Evolutionary conservation across 148 eudicot species (phyloP).

Genomic region (Hydrangea macrophylla): DNA sequence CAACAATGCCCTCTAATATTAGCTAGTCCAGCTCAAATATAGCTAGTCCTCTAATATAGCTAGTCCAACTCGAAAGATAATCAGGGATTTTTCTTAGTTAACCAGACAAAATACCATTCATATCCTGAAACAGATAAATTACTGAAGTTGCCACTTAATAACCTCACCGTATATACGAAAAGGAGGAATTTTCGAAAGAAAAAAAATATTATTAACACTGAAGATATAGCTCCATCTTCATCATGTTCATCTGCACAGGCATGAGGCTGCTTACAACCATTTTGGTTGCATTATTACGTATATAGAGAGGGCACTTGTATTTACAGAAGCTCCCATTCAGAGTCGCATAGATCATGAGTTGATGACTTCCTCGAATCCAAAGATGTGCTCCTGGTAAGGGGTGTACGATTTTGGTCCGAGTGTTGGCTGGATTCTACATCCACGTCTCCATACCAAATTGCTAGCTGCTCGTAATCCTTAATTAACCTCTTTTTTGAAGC

Average conservation of each 20-base stretch:
- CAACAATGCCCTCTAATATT: background rate
- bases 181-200: background rate
- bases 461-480: slow-evolving; percentile 50
- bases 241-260: slow-evolving; percentile 7
- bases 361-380: slow-evolving; percentile 5
- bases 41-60: background rate
- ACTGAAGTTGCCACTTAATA: background rate
- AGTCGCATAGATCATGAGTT: slow-evolving; percentile 16
- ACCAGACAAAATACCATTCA: background rate
- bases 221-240: background rate
- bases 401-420: slow-evolving; percentile 9
- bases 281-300: slow-evolving; percentile 3
- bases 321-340: slow-evolving; percentile 51
- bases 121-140: background rate
- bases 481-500: slow-evolving; percentile 37
- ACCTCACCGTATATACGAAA: background rate
- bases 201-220: slow-evolving; percentile 1
- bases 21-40: background rate
- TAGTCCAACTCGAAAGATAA: background rate
- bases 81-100: background rate
- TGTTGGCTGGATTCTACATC: slow-evolving; percentile 25
- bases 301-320: slow-evolving; percentile 1
- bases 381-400: slow-evolving; percentile 3
- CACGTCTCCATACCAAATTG: slow-evolving; percentile 38
- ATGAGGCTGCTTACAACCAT: slow-evolving; percentile 2